Percentiles rank a stretch among this genome's conserved stretches.
Conservation (phyloP, 345 rosid species). For the Mercurialis annua region DNA sequence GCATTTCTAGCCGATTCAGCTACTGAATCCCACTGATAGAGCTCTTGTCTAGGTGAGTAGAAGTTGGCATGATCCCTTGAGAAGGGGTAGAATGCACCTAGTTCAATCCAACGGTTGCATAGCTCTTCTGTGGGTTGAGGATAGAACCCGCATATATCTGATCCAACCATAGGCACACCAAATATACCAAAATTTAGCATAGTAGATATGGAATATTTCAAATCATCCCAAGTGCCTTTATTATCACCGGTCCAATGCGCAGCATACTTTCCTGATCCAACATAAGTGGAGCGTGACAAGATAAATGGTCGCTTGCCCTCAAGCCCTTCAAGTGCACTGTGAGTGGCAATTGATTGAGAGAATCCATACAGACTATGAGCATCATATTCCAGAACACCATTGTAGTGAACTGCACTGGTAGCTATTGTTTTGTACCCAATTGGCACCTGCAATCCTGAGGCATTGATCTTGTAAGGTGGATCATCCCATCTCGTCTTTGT, state of each 20-base stretch:
- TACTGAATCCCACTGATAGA: conserved; percentile 87
- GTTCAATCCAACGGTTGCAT: conserved; percentile 96
- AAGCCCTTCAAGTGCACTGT: conserved; percentile 66
- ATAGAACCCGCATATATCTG: conserved; percentile 94
- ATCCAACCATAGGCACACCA: conserved; percentile 95
- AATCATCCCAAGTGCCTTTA: conserved; percentile 86
- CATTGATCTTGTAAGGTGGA: conserved; percentile 96
- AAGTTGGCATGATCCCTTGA: conserved; percentile 91
- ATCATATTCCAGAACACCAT: conserved; percentile 84
- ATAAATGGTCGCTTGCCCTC: conserved; percentile 92
- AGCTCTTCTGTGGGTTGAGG: conserved; percentile 91
- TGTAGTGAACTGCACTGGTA: conserved; percentile 87
- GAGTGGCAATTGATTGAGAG: conserved; percentile 85
- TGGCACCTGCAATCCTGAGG: conserved; percentile 66
- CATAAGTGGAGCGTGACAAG: conserved; percentile 73
- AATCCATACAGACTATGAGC: conserved; percentile 94
- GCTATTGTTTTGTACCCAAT: conserved; percentile 92
- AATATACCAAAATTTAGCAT: conserved; percentile 90
- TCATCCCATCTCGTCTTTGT: conserved; percentile 86
- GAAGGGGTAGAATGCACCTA: conserved; percentile 93
- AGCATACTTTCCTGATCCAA: conserved; percentile 85
- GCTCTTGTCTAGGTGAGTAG: conserved; percentile 95
- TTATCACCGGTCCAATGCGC: conserved; percentile 99
- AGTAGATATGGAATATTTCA: conserved; percentile 81
- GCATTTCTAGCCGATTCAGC: conserved; percentile 87